Conservation (phyloP, 192 early-diverging fungal species). For the Diversispora epigaea region DNA sequence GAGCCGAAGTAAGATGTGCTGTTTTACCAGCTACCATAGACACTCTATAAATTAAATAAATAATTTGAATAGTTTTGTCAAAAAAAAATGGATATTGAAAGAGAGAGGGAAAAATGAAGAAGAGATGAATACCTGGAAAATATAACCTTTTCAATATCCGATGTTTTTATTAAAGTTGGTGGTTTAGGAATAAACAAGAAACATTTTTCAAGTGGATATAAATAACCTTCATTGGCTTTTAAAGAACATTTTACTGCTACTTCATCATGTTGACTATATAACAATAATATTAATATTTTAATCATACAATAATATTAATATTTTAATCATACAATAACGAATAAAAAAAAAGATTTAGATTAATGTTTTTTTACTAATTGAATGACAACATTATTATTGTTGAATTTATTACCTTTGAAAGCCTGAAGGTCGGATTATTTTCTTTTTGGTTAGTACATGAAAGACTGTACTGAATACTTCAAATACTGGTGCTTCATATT, state of each 20-base stretch:
- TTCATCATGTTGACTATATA: constrained; percentile 66
- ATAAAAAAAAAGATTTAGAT: background rate
- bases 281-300: no score
- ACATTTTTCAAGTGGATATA: constrained; percentile 93
- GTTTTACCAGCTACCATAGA: constrained; percentile 34
- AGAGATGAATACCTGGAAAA: constrained; percentile 77
- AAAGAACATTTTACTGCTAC: constrained; percentile 90
- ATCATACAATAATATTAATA: background rate
- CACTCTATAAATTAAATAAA: constrained; percentile 16
- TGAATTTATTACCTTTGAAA: background rate
- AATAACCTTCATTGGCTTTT: constrained; percentile 94
- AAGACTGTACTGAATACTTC: constrained; percentile 86
- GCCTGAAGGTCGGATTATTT: constrained; percentile 64
- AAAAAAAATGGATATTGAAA: background rate
- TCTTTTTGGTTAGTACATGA: constrained; percentile 75
- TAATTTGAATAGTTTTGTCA: constrained; percentile 27
- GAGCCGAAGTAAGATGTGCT: constrained; percentile 49
- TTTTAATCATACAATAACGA: background rate
- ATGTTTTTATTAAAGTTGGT: constrained; percentile 79
- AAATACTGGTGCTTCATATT: constrained; percentile 85
- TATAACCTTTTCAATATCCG: constrained; percentile 82
- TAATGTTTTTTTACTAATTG: background rate
- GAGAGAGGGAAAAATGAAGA: constrained; percentile 9
- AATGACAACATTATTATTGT: no score
- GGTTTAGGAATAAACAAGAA: constrained; percentile 95